Percentiles rank a stretch among this genome's conserved stretches.
Conservation (phyloP, 1,139 yeast genomes). For the Protomyces pachydermus region DNA sequence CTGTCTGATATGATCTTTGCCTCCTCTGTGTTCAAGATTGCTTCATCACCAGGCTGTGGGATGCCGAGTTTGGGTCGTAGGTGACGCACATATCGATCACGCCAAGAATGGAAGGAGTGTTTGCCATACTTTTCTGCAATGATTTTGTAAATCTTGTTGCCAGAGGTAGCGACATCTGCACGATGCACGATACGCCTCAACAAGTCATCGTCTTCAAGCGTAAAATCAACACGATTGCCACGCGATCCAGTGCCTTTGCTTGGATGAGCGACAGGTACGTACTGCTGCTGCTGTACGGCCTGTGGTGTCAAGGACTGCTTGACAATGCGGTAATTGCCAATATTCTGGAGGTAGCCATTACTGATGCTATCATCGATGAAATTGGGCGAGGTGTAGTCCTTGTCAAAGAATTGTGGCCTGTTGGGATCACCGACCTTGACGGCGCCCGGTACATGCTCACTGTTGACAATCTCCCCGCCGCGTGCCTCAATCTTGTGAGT, state of each 20-base stretch:
- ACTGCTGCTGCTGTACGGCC: neutral
- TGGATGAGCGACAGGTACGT: neutral
- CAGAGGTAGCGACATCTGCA: slow-evolving; percentile 17
- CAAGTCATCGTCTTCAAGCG: slow-evolving; percentile 24
- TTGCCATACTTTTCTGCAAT: slow-evolving; percentile 13
- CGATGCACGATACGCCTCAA: slow-evolving; percentile 20
- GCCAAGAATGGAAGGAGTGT: slow-evolving; percentile 26
- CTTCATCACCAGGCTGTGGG: slow-evolving; percentile 6
- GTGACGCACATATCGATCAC: slow-evolving; percentile 22
- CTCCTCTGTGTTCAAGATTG: slow-evolving; percentile 7
- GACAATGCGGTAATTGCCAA: slow-evolving; percentile 7
- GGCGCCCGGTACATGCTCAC: neutral
- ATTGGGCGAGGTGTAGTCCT: neutral
- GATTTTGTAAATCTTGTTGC: slow-evolving; percentile 22
- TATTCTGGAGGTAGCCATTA: slow-evolving; percentile 7
- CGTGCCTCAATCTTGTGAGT: slow-evolving; percentile 12
- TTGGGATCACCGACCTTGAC: slow-evolving; percentile 19
- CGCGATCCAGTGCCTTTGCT: slow-evolving; percentile 10
- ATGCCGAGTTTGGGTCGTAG: slow-evolving; percentile 15
- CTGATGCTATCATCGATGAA: slow-evolving; percentile 23
- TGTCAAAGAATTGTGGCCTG: slow-evolving; percentile 6
- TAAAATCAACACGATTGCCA: slow-evolving; percentile 11
- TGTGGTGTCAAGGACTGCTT: too few species aligned
- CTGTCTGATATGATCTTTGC: slow-evolving; percentile 4
- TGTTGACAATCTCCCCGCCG: slow-evolving; percentile 12